Base-by-base conservation (phyloP, 768 basidiomycete genomes). In the Trametes coccinea region DNA sequence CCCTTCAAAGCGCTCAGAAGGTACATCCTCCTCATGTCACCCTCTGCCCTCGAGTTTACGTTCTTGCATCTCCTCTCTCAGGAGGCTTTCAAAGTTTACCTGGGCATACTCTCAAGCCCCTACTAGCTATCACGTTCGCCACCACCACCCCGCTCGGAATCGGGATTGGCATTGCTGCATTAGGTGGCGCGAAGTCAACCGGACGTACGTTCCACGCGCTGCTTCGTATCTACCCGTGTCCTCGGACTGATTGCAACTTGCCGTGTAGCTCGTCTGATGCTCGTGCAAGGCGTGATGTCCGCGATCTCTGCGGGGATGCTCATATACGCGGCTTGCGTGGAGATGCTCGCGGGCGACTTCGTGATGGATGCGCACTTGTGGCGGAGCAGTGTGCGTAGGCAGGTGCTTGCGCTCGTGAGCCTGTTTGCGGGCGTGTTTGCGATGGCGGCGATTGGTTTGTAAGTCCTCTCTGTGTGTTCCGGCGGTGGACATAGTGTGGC, bases 291-390 rank as follows among this genome's bases (percentile, higher is more conserved):
- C 22, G 69, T 92, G 46, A 86, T 92, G 87, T 87, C 85, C 6
- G 89, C 89, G n/a, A 78, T 92, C 34, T 90, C 88, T 0, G 89
- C 90, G 0, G 90, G 91, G 3, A 86, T 93, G 87, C 81, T 93
- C 51, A 91, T 88, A 47, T 93, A 92, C 67, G 91, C 88, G 0
- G 84, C 88, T 10, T 89, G 86, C 9, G 90, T 93, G 6, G 92
- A 93, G 79, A 93, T 93, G 88, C 82, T 93, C 53, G 91, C 89
- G 0, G 91, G 84, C 2, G 91, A 93, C 72, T 92, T 93, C 65
- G 88, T 93, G 45, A 88, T 89, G 74, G 88, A 90, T 41, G 84
- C 84, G 61, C 78, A 66, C 72, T 75, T 77, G 73, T 78, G 78
- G 80, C 73, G 75, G 30, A 73, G 76, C 61, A 66, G 72, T 16